These are phyloP conservation scores for Candida sanyaensis DNA, from an alignment of 1,139 yeast species.

Conservation along the genomic window DNA sequence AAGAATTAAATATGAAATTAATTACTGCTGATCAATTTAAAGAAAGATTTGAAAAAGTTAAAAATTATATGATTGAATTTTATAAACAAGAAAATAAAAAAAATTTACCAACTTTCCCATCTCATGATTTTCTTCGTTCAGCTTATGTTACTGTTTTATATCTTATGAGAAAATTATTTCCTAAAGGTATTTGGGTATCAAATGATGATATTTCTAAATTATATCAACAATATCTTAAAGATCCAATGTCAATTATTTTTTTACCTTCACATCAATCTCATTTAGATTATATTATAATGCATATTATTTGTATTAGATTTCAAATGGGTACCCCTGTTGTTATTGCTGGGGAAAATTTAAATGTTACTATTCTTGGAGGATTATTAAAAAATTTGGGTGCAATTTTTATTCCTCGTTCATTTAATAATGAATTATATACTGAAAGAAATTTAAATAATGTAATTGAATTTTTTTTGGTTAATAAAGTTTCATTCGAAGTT, in stretches of 20 bases:
- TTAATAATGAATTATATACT: conserved; percentile 54
- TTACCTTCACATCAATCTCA: conserved; percentile 65
- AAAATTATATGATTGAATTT: conserved; percentile 40
- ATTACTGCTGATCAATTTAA: conserved; percentile 38
- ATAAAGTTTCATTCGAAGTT: conserved; percentile 60
- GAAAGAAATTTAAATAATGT: conserved; percentile 58
- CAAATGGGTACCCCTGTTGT: conserved; percentile 62
- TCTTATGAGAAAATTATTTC: conserved; percentile 40
- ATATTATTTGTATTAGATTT: conserved; percentile 56
- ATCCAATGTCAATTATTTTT: conserved; percentile 47
- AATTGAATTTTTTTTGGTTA: conserved; percentile 51
- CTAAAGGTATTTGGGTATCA: conserved; percentile 46
- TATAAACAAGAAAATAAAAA: conserved; percentile 38
- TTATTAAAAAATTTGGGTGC: conserved; percentile 48
- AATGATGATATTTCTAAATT: conserved; percentile 32
- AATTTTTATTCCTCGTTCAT: conserved; percentile 47
- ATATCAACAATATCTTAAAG: conserved; percentile 32
- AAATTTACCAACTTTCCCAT: conserved; percentile 36
- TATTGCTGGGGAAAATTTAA: conserved; percentile 70
- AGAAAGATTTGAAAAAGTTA: conserved; percentile 37
- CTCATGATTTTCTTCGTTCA: conserved; percentile 30
- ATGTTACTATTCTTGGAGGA: conserved; percentile 60
- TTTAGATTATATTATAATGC: conserved; percentile 64
- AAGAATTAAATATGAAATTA: conserved; percentile 43
- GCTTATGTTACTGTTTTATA: conserved; percentile 43